These are phyloP conservation scores for Mycena belliarum DNA, from an alignment of 768 basidiomycete genomes.

Conservation along the genomic window DNA sequence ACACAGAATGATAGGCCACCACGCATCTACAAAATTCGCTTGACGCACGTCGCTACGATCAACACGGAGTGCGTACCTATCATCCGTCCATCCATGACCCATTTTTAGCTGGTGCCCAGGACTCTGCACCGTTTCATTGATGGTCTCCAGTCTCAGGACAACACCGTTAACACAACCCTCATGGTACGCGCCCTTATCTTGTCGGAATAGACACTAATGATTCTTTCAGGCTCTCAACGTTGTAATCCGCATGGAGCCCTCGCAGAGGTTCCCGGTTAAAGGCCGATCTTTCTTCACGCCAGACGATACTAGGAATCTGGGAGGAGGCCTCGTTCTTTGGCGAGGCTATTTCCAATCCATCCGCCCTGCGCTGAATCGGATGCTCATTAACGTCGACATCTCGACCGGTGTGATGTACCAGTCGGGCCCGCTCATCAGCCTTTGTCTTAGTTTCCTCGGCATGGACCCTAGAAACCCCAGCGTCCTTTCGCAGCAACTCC, in stretches of 20 bases:
- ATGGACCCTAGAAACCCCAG: conserved; percentile 31
- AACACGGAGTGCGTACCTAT: conserved; percentile 37
- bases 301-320: conserved; percentile 50
- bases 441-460: conserved; percentile 54
- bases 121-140: conserved; percentile 31
- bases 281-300: conserved; percentile 73
- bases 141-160: conserved; percentile 66
- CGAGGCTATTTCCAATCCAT: conserved; percentile 76
- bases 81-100: neutral
- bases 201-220: neutral
- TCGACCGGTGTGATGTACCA: conserved; percentile 75
- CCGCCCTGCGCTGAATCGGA: conserved; percentile 57
- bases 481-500: conserved; percentile 44
- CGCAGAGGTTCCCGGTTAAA: conserved; percentile 66
- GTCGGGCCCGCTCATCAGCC: conserved; percentile 50
- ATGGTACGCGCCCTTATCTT: conserved; percentile 41
- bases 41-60: conserved; percentile 10
- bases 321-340: conserved; percentile 61
- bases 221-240: conserved; percentile 61
- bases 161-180: conserved; percentile 63
- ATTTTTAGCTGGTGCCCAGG: conserved; percentile 35
- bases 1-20: conserved; percentile 5
- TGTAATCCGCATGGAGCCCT: conserved; percentile 70
- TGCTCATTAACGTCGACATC: conserved; percentile 72
- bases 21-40: conserved; percentile 1